Evolutionary conservation across 2,329 filamentous ascomycete species (phyloP), one percentile per base, ranked within the genome.

Genomic region (Verticillium nonalfalfae): DNA sequence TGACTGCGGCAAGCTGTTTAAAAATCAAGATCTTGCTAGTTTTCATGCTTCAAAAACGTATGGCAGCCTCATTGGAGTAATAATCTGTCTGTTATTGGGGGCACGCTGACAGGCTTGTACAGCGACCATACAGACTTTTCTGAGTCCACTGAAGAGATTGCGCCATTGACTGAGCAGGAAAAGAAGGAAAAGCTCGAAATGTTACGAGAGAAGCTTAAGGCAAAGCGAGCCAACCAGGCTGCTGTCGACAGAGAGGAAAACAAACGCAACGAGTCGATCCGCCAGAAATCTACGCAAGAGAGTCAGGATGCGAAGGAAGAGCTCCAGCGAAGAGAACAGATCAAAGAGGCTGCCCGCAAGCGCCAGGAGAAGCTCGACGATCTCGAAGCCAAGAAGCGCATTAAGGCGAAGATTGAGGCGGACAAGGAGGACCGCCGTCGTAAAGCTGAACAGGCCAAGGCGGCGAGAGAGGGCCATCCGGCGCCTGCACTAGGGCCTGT

Each of bases 341-440:
- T 97, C 72, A 97, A 97, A 76, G 92, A 97, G 68, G 93, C 92
- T 0, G 88, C 88, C 59, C 85, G 87, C 69, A 97, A 97, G 80
- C 88, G 89, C 60, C 85, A 89, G 70, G 95, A 99, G 79, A 97
- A 97, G 79, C 79, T 85, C 52, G 91, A 90, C 15, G 95, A 98
- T 59, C 75, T 89, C 9, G 91, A 92, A 54, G 94, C 92, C 11
- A 95, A 94, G 81, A 91, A 89, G 75, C 86, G 90, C 39, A 94
- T 97, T 74, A 89, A 93, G 77, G 93, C 92, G 61, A 93, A 93
- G 82, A 97, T 99, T 66, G 93, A 95, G 68, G 93, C 90, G 14
- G 93, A 98, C 78, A 97, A 96, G 80, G 90, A 91, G 68, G 93
- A 94, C 70, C 87, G 95, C 60, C 88, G 90, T 66, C 83, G 89